Base-by-base conservation (phyloP, 257 asterid species). In the Paulownia fortunei region DNA sequence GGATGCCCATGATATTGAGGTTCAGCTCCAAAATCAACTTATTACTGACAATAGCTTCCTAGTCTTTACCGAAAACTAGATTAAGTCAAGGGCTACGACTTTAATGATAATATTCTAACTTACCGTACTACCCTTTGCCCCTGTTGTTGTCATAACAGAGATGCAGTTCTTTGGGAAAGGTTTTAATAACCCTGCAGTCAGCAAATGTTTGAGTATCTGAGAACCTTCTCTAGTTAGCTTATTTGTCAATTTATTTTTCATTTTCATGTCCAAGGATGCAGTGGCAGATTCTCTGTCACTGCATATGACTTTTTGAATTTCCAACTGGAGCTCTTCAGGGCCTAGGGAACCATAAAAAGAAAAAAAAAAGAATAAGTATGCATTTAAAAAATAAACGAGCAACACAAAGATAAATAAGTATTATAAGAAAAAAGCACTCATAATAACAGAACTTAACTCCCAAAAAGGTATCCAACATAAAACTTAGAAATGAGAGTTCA, bases 91-190 rank as follows among this genome's bases (percentile, higher is more conserved):
- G 18, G 46, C 30, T 64, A 58, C 26, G 71, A 49, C 13, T 63
- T 76, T 3, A 27, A 77, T 26, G 56, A 76, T 24, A 44, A 39
- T 64, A 18, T 46, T 51, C 34, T 46, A 76, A 84, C 96, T 86
- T 80, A 96, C 98, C 88, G 99, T 90, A 81, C 99, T 92, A 65
- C 99, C 99, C 93, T 96, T 96, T 36, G 99, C 99, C 49, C 99
- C 99, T 26, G 97, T 93, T 76, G 96, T 91, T 23, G 99, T 96
- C 99, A 96, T 96, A 32, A 89, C 89, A 44, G 99, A 88, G 68
- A 96, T 93, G 91, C 99, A 93, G 86, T 96, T 96, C 86, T 84
- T 84, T 21, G 99, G 99, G 75, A 96, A 96, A 27, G 97, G 99
- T 80, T 93, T 96, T 77, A 92, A 81, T 77, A 96, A 55, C 37